Base-by-base conservation (phyloP, 345 rosid genomes). In the Gynandropsis gynandra region DNA sequence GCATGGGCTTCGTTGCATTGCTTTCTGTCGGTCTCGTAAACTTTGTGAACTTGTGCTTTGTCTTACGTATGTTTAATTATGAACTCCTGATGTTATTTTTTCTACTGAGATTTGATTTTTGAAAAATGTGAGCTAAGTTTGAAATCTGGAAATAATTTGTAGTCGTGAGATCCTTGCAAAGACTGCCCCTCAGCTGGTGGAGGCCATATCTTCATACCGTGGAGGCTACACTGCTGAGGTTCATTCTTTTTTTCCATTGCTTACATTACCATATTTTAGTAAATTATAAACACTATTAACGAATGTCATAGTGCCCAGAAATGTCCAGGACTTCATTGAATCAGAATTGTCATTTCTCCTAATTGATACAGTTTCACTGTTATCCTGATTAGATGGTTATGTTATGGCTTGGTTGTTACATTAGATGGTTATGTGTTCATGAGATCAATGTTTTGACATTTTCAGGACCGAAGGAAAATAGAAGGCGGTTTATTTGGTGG, bases 1-100 rank as follows among this genome's bases (percentile, higher is more conserved):
- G 68, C 98, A 90, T 74, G 96, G 92, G 54, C 80, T 87, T 54
- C 90, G 92, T 14, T 87, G 98, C 76, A 87, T 90, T 74, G 80
- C 95, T 41, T 90, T 90, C 42, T 90, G 98, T 52, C 73, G 67
- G 56, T 87, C 98, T 17, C 93, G 98, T 58, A 90, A 82, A 79
- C 84, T 87, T 43, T 87, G 89, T 50, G 95, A 90, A 71, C 81
- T 90, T 70, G 87, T 90, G 59, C 59, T 90, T 43, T 79, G 76
- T 66, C 74, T 73, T 61, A 82, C 96, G 98, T 90, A 84, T 42
- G 90, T 71, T 57, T 35, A 47, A 50, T 47, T 37, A 48, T 35
- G 54, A 20, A 27, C 52, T 29, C 50, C 37, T 31, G 8, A 35
- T 45, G 11, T 5, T 12, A 53, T 15, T 38, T 47, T n/a, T 38